Evolutionary conservation across 345 rosid genomes (phyloP).

Genomic region (Leavenworthia alabamica): DNA sequence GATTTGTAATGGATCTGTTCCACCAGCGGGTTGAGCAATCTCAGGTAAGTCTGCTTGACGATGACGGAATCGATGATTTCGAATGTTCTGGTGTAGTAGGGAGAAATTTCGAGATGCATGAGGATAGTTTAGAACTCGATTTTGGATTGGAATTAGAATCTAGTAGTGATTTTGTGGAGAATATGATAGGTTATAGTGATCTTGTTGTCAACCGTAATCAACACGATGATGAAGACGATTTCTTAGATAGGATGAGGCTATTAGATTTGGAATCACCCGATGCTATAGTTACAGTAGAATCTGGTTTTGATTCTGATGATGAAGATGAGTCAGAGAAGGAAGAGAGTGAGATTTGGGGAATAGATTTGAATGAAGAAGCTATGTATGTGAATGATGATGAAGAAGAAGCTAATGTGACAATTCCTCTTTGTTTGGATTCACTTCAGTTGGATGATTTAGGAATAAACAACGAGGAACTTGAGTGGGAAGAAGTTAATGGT

Average conservation of each 20-base stretch:
- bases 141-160: conserved; percentile 46
- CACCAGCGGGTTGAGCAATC: conserved; percentile 92
- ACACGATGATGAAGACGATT: conserved; percentile 42
- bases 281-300: conserved; percentile 34
- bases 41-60: conserved; percentile 30
- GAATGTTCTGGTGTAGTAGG: conserved; percentile 39
- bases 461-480: conserved; percentile 62
- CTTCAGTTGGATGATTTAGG: conserved; percentile 57
- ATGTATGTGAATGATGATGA: conserved; percentile 39
- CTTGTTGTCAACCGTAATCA: conserved; percentile 13
- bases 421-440: conserved; percentile 72
- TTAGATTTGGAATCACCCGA: conserved; percentile 33
- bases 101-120: conserved; percentile 28
- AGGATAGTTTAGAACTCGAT: conserved; percentile 39
- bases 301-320: conserved; percentile 44
- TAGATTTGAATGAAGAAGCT: conserved; percentile 36
- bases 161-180: conserved; percentile 33
- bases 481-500: conserved; percentile 88
- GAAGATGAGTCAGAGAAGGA: conserved; percentile 33
- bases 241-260: conserved; percentile 45
- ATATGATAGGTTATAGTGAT: conserved; percentile 18
- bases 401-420: conserved; percentile 41
- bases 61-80: conserved; percentile 8
- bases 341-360: conserved; percentile 29
- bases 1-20: conserved; percentile 84